Base-by-base conservation (phyloP, 2,329 filamentous ascomycete species). In the Seiridium cupressi region DNA sequence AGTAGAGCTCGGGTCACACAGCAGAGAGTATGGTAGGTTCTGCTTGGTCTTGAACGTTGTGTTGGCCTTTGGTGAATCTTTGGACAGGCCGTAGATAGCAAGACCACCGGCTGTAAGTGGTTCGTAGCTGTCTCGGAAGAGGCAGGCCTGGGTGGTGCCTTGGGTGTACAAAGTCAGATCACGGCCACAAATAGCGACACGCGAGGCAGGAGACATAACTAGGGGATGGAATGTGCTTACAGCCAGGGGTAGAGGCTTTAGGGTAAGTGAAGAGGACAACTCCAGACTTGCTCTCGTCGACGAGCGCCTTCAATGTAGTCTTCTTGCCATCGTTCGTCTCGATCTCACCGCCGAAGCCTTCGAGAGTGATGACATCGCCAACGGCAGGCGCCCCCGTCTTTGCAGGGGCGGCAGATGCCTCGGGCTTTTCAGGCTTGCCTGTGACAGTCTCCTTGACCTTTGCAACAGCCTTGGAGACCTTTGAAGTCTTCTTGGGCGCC, bases 201-300 rank as follows among this genome's bases (percentile, higher is more conserved):
- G 38, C 18, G 10, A n/a, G 18, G 13, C 31, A 36, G 8, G 38
- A 56, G 40, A 55, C 48, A 32, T n/a, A 47, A 44, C 31, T 11
- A 54, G 26, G 59, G 51, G 32, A 54, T 47, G 47, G 13, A n/a
- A 26, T n/a, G 59, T 73, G 79, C 92, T 85, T 87, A 97, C 94
- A 98, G 64, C 94, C 94, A 44, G 92, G 92, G 31, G 95, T 99
- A 35, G 90, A 95, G 10, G 95, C 95, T 78, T 91, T 96, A 61
- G 95, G 95, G 73, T 98, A 98, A 38, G 93, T 97, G 76, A 99
- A 97, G 36, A 98, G 79, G 40, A 97, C 92, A 48, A 98, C 90
- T 34, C 94, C 95, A 42, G 85, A 82, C 77, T 91, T 88, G 83
- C 93, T 96, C 71, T 90, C 85, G 56, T 92, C 89, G 54, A 97